Conservation (phyloP, 2,329 filamentous ascomycete species). For the Penicillium sp. region DNA sequence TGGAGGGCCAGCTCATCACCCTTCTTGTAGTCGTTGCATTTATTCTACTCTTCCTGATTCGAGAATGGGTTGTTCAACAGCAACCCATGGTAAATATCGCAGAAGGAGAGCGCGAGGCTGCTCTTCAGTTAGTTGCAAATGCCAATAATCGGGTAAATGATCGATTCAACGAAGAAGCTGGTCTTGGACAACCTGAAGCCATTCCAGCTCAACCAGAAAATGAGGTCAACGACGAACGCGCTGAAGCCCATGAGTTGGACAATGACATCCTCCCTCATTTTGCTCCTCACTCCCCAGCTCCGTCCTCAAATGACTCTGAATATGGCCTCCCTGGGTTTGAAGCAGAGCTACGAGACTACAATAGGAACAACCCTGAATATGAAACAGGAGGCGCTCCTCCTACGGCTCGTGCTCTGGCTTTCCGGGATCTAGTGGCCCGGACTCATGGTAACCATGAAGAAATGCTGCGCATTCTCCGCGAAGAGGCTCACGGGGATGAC, state of each 20-base stretch:
- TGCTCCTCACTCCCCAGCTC: constrained; percentile 15
- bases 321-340: constrained; percentile 13
- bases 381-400: neutral
- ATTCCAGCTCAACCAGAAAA: constrained; percentile 8
- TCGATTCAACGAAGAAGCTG: constrained; percentile 24
- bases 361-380: neutral
- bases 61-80: constrained; percentile 98
- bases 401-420: constrained; percentile 45
- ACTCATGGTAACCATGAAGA: constrained; percentile 59
- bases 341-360: neutral
- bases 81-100: constrained; percentile 88
- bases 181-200: constrained; percentile 12
- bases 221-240: constrained; percentile 4
- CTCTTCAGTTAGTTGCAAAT: constrained; percentile 46
- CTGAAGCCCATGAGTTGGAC: constrained; percentile 8
- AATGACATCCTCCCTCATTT: constrained; percentile 4
- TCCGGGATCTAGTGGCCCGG: constrained; percentile 57
- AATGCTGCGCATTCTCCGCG: constrained; percentile 60
- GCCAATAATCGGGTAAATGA: constrained; percentile 21
- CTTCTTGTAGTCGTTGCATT: constrained; percentile 88
- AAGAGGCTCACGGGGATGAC: constrained; percentile 58
- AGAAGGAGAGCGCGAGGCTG: constrained; percentile 52
- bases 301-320: constrained; percentile 19
- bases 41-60: constrained; percentile 92
- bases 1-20: constrained; percentile 94